These are phyloP conservation scores for Entoloma clypeatum DNA, from an alignment of 1,284 basidiomycete genomes.

Conservation along the genomic window DNA sequence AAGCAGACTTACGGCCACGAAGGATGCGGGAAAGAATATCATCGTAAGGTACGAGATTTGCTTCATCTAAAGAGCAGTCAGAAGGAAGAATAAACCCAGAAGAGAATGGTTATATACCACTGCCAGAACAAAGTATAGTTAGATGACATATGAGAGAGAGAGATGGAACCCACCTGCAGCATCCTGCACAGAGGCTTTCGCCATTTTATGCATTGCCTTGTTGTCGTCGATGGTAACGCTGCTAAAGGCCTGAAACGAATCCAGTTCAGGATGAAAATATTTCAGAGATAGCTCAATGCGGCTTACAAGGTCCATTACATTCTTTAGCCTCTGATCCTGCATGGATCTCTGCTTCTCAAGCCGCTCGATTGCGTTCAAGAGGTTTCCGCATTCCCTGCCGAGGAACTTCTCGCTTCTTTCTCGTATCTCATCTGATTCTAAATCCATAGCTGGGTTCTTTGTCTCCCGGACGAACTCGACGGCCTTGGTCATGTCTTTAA, in stretches of 20 bases:
- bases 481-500: slow-evolving; percentile 42
- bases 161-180: slow-evolving; percentile 25
- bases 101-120: slow-evolving; percentile 11
- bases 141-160: not conserved
- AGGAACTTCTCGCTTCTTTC: slow-evolving; percentile 19
- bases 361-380: slow-evolving; percentile 40
- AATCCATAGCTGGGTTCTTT: slow-evolving; percentile 36
- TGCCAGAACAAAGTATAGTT: slow-evolving; percentile 13
- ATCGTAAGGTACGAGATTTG: slow-evolving; percentile 48
- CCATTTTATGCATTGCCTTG: slow-evolving; percentile 34
- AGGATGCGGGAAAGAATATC: slow-evolving; percentile 49
- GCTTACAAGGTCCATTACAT: slow-evolving; percentile 46
- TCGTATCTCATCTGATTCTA: slow-evolving; percentile 18
- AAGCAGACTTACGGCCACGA: slow-evolving; percentile 46
- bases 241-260: slow-evolving; percentile 38
- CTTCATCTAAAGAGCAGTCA: slow-evolving; percentile 38
- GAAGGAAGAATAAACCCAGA: not conserved
- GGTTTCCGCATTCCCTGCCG: slow-evolving; percentile 23
- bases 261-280: not conserved
- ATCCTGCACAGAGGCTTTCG: slow-evolving; percentile 37
- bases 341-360: slow-evolving; percentile 36
- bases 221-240: slow-evolving; percentile 44
- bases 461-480: slow-evolving; percentile 39
- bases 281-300: not conserved
- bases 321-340: slow-evolving; percentile 42